Percentiles rank a stretch among this genome's conserved stretches.
phyloP scores from a whole-genome alignment of 208 protist species.

The Trypanosoma brucei region DNA sequence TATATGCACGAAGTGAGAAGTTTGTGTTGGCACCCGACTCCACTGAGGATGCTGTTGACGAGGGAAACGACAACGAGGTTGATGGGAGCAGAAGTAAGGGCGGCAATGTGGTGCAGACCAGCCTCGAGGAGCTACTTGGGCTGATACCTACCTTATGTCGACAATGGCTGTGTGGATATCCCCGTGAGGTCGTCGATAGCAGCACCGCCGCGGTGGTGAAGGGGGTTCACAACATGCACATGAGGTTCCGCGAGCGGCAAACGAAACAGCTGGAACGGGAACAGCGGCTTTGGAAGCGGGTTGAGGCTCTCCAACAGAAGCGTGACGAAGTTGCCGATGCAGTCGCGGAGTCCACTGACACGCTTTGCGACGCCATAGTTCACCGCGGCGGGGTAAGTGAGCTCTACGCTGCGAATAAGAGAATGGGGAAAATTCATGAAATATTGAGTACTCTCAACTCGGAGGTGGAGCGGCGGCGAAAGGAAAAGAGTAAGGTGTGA shows the following conservation, averaged over 20 bases:
- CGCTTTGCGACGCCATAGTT: conserved; percentile 61
- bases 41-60: neutral
- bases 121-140: conserved; percentile 24
- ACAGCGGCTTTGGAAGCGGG: neutral
- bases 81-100: neutral
- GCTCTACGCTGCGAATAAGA: conserved; percentile 57
- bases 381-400: conserved; percentile 46
- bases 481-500: neutral
- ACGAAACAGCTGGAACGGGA: neutral
- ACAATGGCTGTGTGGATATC: conserved; percentile 25
- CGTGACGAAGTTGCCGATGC: conserved; percentile 27
- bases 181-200: conserved; percentile 16
- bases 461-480: conserved; percentile 14
- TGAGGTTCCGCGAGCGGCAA: conserved; percentile 17
- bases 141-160: conserved; percentile 28
- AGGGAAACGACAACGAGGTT: neutral
- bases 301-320: conserved; percentile 6
- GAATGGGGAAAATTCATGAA: conserved; percentile 51
- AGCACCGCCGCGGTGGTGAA: conserved; percentile 13
- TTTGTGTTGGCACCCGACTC: conserved; percentile 10
- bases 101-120: neutral
- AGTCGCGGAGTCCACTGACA: conserved; percentile 27
- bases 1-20: conserved; percentile 19
- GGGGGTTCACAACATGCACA: conserved; percentile 13
- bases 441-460: conserved; percentile 48